Conservation (phyloP, 2,329 filamentous ascomycete species). For the Fusarium anthophilum region DNA sequence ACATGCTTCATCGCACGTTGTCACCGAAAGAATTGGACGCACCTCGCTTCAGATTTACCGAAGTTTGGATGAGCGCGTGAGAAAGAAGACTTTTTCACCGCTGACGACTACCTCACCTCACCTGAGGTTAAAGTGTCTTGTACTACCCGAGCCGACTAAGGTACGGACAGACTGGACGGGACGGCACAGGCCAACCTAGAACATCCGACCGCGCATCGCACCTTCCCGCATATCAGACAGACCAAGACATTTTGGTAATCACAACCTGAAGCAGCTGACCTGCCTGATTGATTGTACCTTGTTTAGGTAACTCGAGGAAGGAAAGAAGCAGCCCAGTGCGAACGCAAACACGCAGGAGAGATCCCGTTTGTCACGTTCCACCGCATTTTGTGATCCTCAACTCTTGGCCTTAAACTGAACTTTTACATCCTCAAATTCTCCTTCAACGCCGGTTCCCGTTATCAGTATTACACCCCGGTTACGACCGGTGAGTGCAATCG, state of each 20-base stretch:
- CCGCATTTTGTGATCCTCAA: slow-evolving; percentile 32
- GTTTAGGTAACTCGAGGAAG: slow-evolving; percentile 5
- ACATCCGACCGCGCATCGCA: slow-evolving; percentile 5
- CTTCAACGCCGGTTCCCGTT: slow-evolving; percentile 21
- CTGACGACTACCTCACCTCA: slow-evolving; percentile 8
- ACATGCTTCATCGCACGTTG: background rate
- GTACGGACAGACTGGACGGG: background rate
- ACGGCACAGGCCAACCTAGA: background rate
- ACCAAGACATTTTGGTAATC: background rate
- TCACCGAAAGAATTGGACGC: slow-evolving; percentile 1
- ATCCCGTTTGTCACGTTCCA: slow-evolving; percentile 32
- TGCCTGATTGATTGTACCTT: background rate
- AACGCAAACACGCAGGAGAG: slow-evolving; percentile 22
- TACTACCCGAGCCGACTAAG: background rate
- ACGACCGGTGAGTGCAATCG: slow-evolving; percentile 18
- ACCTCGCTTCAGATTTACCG: background rate
- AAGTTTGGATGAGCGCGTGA: background rate
- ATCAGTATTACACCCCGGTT: slow-evolving; percentile 20
- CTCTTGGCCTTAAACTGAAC: slow-evolving; percentile 9
- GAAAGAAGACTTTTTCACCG: slow-evolving; percentile 11
- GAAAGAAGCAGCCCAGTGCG: slow-evolving; percentile 19
- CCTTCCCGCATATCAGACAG: slow-evolving; percentile 22
- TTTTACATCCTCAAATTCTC: slow-evolving; percentile 18
- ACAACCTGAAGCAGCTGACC: slow-evolving; percentile 4
- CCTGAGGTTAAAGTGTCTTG: slow-evolving; percentile 1